A percentile compares a stretch with the other conserved stretches of the same genome.
Evolutionary conservation across 306 rosid genomes (phyloP).

Genomic region (Vigna angularis): DNA sequence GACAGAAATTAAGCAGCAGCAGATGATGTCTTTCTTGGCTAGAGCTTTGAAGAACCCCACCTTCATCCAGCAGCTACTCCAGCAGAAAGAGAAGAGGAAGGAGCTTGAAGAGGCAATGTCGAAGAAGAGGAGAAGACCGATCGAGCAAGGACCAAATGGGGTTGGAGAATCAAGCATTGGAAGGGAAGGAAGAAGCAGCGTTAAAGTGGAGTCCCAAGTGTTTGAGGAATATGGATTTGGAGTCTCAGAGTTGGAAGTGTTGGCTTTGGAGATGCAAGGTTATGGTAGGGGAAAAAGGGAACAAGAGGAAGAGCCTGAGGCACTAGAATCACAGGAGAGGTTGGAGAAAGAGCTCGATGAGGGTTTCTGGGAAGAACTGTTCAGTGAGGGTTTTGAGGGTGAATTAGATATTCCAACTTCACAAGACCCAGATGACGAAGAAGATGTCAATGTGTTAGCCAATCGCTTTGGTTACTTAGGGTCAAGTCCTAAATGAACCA

Average conservation of each 20-base stretch:
- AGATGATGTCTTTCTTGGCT: slow-evolving; percentile 95
- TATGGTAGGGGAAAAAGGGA: slow-evolving; percentile 59
- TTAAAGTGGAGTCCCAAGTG: slow-evolving; percentile 65
- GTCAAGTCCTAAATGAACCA: slow-evolving; percentile 58
- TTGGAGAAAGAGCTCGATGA: slow-evolving; percentile 76
- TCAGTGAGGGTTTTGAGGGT: slow-evolving; percentile 59
- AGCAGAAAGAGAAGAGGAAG: slow-evolving; percentile 68
- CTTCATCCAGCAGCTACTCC: slow-evolving; percentile 71
- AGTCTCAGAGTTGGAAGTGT: slow-evolving; percentile 79
- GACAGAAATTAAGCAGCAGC: slow-evolving; percentile 78
- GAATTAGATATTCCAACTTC: slow-evolving; percentile 48
- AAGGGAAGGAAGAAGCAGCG: neutral
- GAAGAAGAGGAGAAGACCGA: slow-evolving; percentile 87
- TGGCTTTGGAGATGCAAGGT: slow-evolving; percentile 95
- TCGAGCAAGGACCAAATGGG: slow-evolving; percentile 62
- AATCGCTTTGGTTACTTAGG: slow-evolving; percentile 65
- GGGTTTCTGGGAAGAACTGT: slow-evolving; percentile 65
- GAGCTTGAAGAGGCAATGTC: slow-evolving; percentile 72
- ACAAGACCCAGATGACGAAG: slow-evolving; percentile 45
- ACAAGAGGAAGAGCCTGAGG: slow-evolving; percentile 50
- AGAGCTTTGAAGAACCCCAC: slow-evolving; percentile 88
- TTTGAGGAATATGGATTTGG: slow-evolving; percentile 51
- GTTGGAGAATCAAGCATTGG: slow-evolving; percentile 52
- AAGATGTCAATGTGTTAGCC: slow-evolving; percentile 68
- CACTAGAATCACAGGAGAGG: slow-evolving; percentile 49